Base-by-base conservation (phyloP, 257 asterid genomes). In the Ilex aquifolium region DNA sequence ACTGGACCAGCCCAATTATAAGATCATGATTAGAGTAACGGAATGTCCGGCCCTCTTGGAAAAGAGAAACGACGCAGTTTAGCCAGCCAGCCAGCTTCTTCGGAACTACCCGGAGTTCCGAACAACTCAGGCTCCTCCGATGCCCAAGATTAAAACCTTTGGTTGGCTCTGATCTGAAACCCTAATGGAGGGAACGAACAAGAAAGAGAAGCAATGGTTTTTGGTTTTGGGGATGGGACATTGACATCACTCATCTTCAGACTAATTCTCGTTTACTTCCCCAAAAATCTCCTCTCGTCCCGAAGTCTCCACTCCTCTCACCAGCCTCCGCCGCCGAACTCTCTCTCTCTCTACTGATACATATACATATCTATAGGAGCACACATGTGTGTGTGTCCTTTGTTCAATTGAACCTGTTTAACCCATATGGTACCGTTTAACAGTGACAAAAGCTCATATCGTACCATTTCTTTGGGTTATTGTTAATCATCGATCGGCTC, bases 271-370 rank as follows among this genome's bases (percentile, higher is more conserved):
- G 72, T 81, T 65, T 85, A 78, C 60, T 87, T 87, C 46, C 86
- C 27, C 27, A 21, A 93, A 85, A 70, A 77, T 93, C 57, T 87
- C 95, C 55, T 65, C 94, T 61, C 99, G 97, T 40, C 96, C 99
- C 44, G 97, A 93, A 84, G 90, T 93, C 54, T 89, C 99, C 64
- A 93, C 99, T 69, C 99, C 99, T 49, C 72, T 93, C 72, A 90
- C 95, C 71, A 93, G 99, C 73, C 85, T 93, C 61, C 97, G 95
- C 68, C 94, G 99, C 73, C 68, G 99, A 89, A 84, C 32, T 1
- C 61, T 13, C 69, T 48, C 65, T 50, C 56, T 10, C 73, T 66
- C 62, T 54, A 55, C 49, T 42, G 56, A 4, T 50, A 5, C 3
- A 7, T 61, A 15, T 49, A 7, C 30, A 21, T 21, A 21, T 21